Evolutionary conservation across 345 rosid species (phyloP).

Genomic region (Firmiana major): DNA sequence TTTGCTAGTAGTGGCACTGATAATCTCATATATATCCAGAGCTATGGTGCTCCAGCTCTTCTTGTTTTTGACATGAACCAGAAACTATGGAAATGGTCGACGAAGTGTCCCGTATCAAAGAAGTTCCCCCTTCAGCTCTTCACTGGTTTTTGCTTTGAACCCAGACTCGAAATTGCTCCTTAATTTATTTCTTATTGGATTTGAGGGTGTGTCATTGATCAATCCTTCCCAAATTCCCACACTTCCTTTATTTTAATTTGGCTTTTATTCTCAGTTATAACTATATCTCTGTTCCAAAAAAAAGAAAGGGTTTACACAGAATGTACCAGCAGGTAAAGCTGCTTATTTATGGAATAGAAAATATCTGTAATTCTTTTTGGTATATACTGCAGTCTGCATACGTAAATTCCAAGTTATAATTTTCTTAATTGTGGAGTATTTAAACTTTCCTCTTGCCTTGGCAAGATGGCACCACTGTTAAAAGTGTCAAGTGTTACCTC

Average conservation of each 20-base stretch:
- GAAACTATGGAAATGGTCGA: constrained; percentile 86
- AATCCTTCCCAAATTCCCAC: constrained; percentile 19
- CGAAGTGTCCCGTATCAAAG: constrained; percentile 78
- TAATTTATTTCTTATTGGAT: constrained; percentile 30
- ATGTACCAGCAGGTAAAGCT: constrained; percentile 27
- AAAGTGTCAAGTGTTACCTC: not conserved
- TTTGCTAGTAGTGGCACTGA: constrained; percentile 86
- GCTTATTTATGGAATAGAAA: constrained; percentile 27
- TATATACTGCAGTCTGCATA: not conserved
- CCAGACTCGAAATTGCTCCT: constrained; percentile 76
- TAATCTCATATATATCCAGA: constrained; percentile 78
- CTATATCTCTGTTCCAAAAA: constrained; percentile 9
- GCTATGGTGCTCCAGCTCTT: constrained; percentile 87
- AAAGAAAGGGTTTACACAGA: constrained; percentile 14
- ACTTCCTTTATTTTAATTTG: not conserved
- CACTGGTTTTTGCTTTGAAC: constrained; percentile 90
- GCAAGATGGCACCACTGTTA: not conserved
- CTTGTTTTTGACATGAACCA: constrained; percentile 60
- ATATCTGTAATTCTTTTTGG: constrained; percentile 26
- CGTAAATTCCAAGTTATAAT: constrained; percentile 1
- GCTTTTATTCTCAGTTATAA: constrained; percentile 4
- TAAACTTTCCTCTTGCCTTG: not conserved
- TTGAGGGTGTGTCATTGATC: constrained; percentile 25
- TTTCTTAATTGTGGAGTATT: not conserved
- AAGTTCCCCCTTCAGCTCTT: constrained; percentile 95